These are phyloP conservation scores for Schwanniomyces sp. DNA, from an alignment of 805 yeast species.

Conservation along the genomic window DNA sequence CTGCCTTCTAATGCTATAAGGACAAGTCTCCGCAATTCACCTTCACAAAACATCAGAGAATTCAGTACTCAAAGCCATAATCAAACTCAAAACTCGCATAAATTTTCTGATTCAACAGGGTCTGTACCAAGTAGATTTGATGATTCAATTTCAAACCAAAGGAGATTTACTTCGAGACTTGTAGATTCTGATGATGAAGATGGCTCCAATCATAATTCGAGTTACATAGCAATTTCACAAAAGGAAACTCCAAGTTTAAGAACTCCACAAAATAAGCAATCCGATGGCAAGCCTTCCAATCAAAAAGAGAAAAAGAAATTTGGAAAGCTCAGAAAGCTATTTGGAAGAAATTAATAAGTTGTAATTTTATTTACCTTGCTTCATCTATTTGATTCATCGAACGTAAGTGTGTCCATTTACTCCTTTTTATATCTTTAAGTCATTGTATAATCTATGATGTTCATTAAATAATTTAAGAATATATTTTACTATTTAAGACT, in stretches of 20 bases:
- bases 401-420: background rate
- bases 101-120: background rate
- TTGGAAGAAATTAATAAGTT: conserved; percentile 23
- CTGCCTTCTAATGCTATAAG: conserved; percentile 1
- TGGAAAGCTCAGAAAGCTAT: conserved; percentile 38
- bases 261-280: background rate
- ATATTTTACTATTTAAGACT: conserved; percentile 18
- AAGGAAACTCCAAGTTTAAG: background rate
- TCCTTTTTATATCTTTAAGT: background rate
- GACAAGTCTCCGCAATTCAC: conserved; percentile 8
- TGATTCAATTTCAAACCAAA: background rate
- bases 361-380: background rate
- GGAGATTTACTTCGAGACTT: conserved; percentile 51
- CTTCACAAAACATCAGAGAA: background rate
- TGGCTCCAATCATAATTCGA: conserved; percentile 16
- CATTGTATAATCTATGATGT: background rate
- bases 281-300: background rate
- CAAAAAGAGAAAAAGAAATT: conserved; percentile 37
- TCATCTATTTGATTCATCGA: background rate
- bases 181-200: conserved; percentile 64
- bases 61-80: background rate
- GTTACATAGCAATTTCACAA: background rate
- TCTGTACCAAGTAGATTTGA: background rate
- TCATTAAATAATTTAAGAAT: background rate
- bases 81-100: conserved; percentile 3